Percentiles rank a stretch among this genome's conserved stretches.
Conservation (phyloP, 2,329 filamentous ascomycete species). For the Periconia sp. region DNA sequence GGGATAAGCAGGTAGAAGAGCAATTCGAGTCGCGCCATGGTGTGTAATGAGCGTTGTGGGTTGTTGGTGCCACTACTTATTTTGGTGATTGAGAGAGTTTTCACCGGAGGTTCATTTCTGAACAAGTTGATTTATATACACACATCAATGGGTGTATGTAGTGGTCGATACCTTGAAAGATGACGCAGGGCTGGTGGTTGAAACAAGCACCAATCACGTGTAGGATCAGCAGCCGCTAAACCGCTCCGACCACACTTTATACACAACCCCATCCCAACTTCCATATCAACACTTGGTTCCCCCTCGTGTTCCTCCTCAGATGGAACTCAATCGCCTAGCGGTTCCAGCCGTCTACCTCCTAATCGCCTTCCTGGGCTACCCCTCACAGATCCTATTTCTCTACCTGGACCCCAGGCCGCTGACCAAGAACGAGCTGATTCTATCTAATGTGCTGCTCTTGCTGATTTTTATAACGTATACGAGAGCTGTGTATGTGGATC, state of each 20-base stretch:
- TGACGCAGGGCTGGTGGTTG: neutral
- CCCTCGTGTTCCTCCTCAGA: conserved; percentile 8
- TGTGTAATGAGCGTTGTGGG: conserved; percentile 2
- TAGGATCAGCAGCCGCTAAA: conserved; percentile 13
- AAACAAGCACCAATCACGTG: conserved; percentile 25
- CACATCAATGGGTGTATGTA: neutral
- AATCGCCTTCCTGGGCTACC: conserved; percentile 70
- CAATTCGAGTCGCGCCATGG: conserved; percentile 27
- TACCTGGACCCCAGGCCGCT: conserved; percentile 61
- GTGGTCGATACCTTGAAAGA: neutral
- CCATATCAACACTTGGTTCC: neutral
- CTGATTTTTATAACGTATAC: conserved; percentile 72
- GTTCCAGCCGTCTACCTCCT: conserved; percentile 69
- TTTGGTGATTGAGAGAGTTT: neutral
- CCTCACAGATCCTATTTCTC: conserved; percentile 71
- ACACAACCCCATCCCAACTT: neutral
- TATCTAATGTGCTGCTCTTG: conserved; percentile 67
- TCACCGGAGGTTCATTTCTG: too few relatives aligned
- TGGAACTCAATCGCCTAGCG: conserved; percentile 52
- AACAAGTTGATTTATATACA: too few relatives aligned
- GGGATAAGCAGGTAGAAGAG: conserved; percentile 36
- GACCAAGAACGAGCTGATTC: conserved; percentile 56
- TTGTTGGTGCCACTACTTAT: neutral
- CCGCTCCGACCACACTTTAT: conserved; percentile 2
- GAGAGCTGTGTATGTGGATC: conserved; percentile 61